These are phyloP conservation scores for Sclerotinia nivalis DNA, from an alignment of 2,329 filamentous ascomycete genomes.

Conservation along the genomic window DNA sequence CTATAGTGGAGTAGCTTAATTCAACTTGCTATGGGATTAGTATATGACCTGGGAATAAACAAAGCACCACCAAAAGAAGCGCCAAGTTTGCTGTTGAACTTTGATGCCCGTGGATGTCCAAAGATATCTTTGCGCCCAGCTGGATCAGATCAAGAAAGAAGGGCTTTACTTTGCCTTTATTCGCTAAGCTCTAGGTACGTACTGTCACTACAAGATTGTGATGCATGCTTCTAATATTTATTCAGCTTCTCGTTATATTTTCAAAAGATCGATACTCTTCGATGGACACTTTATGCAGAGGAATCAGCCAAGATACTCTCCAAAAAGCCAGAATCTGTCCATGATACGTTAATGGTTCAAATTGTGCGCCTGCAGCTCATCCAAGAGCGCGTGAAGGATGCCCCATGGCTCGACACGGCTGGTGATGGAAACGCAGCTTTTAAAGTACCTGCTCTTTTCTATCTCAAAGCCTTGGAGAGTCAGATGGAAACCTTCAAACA, in stretches of 20 bases:
- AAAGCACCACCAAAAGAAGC: constrained; percentile 27
- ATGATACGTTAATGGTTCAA: constrained; percentile 52
- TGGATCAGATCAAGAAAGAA: constrained; percentile 52
- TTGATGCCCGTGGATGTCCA: constrained; percentile 19
- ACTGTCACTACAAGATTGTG: constrained; percentile 18
- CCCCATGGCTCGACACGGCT: constrained; percentile 6
- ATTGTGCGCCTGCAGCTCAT: constrained; percentile 43
- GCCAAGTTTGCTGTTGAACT: constrained; percentile 8
- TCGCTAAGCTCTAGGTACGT: constrained; percentile 45
- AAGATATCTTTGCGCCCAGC: constrained; percentile 19
- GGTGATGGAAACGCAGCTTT: neutral
- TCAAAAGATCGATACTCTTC: constrained; percentile 52
- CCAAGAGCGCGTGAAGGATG: constrained; percentile 28
- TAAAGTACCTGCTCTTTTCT: constrained; percentile 33
- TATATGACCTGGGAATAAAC: constrained; percentile 28
- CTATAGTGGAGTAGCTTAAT: constrained; percentile 20
- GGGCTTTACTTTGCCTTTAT: constrained; percentile 52
- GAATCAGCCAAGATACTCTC: constrained; percentile 53
- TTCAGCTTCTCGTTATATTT: constrained; percentile 45
- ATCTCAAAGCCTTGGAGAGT: constrained; percentile 53
- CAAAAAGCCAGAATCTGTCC: constrained; percentile 48
- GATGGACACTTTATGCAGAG: constrained; percentile 61
- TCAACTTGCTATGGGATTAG: constrained; percentile 28
- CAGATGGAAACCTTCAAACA: constrained; percentile 59
- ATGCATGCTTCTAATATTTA: constrained; percentile 28